These are phyloP conservation scores for Trichophyton verrucosum DNA, from an alignment of 2,329 filamentous ascomycete species.

Conservation along the genomic window DNA sequence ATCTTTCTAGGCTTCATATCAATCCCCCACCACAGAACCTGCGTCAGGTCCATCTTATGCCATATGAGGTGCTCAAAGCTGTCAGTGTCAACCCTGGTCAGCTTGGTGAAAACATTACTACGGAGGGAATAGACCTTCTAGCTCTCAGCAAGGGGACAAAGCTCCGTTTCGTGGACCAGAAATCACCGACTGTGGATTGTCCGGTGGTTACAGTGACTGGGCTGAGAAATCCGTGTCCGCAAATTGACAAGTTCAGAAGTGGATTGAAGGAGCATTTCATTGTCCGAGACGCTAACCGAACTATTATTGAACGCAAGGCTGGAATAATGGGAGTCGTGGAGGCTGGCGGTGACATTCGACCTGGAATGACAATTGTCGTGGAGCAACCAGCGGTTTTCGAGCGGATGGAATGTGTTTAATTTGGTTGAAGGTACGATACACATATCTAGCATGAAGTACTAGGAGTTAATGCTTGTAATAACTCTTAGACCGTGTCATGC, in stretches of 20 bases:
- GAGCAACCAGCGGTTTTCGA: conserved; percentile 12
- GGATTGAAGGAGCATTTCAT: conserved; percentile 11
- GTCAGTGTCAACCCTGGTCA: conserved; percentile 12
- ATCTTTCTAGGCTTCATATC: conserved; percentile 15
- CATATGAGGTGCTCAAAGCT: conserved; percentile 15
- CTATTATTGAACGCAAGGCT: conserved; percentile 15
- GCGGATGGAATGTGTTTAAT: conserved; percentile 12
- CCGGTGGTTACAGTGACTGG: conserved; percentile 15
- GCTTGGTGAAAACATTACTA: conserved; percentile 20
- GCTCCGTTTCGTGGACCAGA: conserved; percentile 13
- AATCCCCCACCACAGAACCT: conserved; percentile 17
- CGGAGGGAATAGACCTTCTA: conserved; percentile 14
- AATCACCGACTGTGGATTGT: not conserved
- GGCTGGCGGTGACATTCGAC: conserved; percentile 14
- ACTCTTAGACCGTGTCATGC: not conserved
- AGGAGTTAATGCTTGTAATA: not conserved
- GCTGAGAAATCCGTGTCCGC: conserved; percentile 16
- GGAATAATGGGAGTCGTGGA: conserved; percentile 18
- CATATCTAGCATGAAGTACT: not conserved
- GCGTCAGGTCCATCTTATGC: conserved; percentile 21
- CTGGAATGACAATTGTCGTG: conserved; percentile 17
- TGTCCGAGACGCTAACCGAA: conserved; percentile 8
- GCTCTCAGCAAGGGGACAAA: conserved; percentile 14
- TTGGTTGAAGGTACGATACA: not conserved
- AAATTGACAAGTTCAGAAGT: conserved; percentile 15